A percentile compares a stretch with the other conserved stretches of the same genome.
phyloP scores from a whole-genome alignment of 805 yeast genomes.

The Yamadazyma insecticola region DNA sequence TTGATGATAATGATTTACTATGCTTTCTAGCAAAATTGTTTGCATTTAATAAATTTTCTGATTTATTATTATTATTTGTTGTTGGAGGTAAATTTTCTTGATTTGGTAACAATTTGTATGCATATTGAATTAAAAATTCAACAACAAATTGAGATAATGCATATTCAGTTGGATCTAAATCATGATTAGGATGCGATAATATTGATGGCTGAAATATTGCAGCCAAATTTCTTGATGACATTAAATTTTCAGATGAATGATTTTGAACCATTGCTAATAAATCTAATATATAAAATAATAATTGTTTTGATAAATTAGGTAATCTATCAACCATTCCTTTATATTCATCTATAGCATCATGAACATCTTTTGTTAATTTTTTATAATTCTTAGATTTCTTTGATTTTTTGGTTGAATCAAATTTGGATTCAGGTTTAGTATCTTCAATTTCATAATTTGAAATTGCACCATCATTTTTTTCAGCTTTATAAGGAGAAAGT shows the following conservation, averaged over 20 bases:
- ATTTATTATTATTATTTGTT: constrained; percentile 4
- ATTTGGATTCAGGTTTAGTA: no score
- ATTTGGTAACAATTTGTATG: constrained; percentile 69
- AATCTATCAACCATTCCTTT: constrained; percentile 62
- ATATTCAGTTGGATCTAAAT: constrained; percentile 88
- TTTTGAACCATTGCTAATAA: constrained; percentile 79
- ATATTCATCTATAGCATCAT: constrained; percentile 66
- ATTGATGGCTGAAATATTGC: constrained; percentile 98
- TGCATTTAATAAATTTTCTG: constrained; percentile 1
- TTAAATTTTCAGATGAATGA: constrained; percentile 70
- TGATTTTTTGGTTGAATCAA: no score
- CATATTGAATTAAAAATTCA: constrained; percentile 83
- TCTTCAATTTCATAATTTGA: constrained; percentile 1
- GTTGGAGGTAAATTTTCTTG: constrained; percentile 13
- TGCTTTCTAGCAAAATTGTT: constrained; percentile 11
- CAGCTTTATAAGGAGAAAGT: constrained; percentile 1
- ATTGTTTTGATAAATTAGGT: constrained; percentile 75
- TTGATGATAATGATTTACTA: constrained; percentile 31
- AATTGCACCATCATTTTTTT: constrained; percentile 5
- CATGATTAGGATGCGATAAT: constrained; percentile 87
- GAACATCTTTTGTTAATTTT: constrained; percentile 58
- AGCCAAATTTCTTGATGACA: constrained; percentile 91
- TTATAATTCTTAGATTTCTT: constrained; percentile 47
- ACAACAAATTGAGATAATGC: constrained; percentile 81
- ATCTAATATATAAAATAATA: constrained; percentile 82